Evolutionary conservation across 2,329 filamentous ascomycete species (phyloP).

Genomic region (Diaporthe ampelina): DNA sequence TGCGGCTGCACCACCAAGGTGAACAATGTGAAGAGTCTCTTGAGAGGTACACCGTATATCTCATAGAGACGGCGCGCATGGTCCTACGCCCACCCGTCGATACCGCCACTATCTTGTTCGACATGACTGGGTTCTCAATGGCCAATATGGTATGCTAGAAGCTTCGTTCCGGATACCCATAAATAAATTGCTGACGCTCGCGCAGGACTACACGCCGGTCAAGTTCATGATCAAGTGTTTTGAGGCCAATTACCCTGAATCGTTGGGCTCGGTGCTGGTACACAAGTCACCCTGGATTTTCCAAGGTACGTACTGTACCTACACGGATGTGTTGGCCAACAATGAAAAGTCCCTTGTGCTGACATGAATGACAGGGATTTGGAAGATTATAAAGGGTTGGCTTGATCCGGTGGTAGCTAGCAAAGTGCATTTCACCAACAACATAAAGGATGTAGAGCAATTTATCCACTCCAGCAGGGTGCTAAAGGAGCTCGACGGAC

Average conservation of each 20-base stretch:
- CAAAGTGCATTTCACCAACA: slow-evolving; percentile 95
- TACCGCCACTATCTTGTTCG: slow-evolving; percentile 95
- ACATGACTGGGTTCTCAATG: slow-evolving; percentile 94
- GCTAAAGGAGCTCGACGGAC: slow-evolving; percentile 86
- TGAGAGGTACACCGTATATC: slow-evolving; percentile 91
- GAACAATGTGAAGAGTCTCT: slow-evolving; percentile 87
- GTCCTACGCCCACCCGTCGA: slow-evolving; percentile 85
- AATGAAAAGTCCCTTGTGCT: slow-evolving; percentile 19
- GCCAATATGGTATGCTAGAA: slow-evolving; percentile 83
- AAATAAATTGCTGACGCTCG: slow-evolving; percentile 41
- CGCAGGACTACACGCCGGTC: slow-evolving; percentile 89
- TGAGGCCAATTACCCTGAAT: slow-evolving; percentile 98
- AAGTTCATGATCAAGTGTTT: slow-evolving; percentile 99
- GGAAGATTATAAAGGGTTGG: slow-evolving; percentile 96
- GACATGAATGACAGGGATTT: slow-evolving; percentile 74
- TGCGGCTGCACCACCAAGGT: slow-evolving; percentile 83
- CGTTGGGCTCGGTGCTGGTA: slow-evolving; percentile 87
- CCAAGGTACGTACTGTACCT: slow-evolving; percentile 72
- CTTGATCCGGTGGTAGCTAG: slow-evolving; percentile 94
- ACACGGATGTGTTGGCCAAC: neutral
- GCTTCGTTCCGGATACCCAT: neutral
- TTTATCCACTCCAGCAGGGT: slow-evolving; percentile 82
- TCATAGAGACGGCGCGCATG: slow-evolving; percentile 94
- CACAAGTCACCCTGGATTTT: slow-evolving; percentile 99
- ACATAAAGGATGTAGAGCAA: slow-evolving; percentile 80